These are phyloP conservation scores for Microdochium nivale DNA, from an alignment of 2,329 filamentous ascomycete genomes.

Conservation along the genomic window DNA sequence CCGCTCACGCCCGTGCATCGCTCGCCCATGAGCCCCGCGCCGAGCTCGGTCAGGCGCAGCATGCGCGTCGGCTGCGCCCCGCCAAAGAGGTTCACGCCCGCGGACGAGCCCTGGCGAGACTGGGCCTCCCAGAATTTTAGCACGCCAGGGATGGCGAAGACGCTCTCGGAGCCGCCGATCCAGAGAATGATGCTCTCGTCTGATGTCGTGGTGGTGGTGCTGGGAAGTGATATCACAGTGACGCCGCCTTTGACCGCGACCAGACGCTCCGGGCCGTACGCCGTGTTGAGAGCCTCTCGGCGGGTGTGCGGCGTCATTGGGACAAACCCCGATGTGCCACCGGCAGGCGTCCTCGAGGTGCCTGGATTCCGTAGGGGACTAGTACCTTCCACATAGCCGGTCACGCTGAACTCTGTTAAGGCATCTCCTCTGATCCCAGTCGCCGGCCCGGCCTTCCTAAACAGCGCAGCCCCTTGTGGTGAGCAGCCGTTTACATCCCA, in stretches of 20 bases:
- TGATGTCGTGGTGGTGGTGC: conserved; percentile 30
- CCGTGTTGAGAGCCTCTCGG: conserved; percentile 39
- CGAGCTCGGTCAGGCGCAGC: conserved; percentile 44
- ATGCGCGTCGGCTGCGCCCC: conserved; percentile 46
- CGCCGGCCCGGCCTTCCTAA: conserved; percentile 41
- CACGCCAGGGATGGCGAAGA: conserved; percentile 46
- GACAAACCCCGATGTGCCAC: conserved; percentile 39
- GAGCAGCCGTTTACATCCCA: conserved; percentile 57
- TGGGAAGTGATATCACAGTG: conserved; percentile 36
- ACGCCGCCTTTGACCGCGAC: conserved; percentile 44
- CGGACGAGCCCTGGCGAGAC: conserved; percentile 39
- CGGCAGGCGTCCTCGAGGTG: conserved; percentile 24
- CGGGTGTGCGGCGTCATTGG: conserved; percentile 58
- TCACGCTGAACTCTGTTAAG: conserved; percentile 47
- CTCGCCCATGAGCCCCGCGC: conserved; percentile 46
- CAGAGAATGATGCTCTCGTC: conserved; percentile 49
- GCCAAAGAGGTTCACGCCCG: conserved; percentile 46
- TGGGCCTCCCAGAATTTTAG: conserved; percentile 53
- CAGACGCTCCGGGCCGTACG: conserved; percentile 40
- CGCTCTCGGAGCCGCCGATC: conserved; percentile 47
- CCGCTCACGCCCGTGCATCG: conserved; percentile 43
- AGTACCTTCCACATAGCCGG: conserved; percentile 53
- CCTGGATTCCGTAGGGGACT: conserved; percentile 40
- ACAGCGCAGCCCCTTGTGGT: conserved; percentile 35
- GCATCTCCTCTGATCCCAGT: conserved; percentile 48